Base-by-base conservation (phyloP, 2,329 filamentous ascomycete species). In the Alternaria sp. region DNA sequence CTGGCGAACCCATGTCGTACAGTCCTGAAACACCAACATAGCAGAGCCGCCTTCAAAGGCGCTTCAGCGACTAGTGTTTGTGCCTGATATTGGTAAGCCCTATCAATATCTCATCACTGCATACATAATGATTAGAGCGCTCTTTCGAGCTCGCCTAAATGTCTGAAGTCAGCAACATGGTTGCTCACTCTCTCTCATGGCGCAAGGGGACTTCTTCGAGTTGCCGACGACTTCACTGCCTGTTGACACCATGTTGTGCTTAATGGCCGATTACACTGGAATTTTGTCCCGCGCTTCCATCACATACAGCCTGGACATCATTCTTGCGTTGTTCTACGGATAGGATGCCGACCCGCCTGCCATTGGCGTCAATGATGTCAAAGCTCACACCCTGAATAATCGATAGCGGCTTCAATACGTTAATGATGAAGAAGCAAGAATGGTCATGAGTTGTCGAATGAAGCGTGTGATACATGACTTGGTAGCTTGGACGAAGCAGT, bases 1-100 rank as follows among this genome's bases (percentile, higher is more conserved):
- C 52, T 68, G 46, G 57, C 53, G 49, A 25, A 45, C 46, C 40
- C 43, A 57, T 47, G 57, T 54, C 49, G 62, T 51, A 56, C 61
- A 62, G 62, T 58, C 30, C 44, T 73, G 71, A 72, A 73, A 73
- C 71, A 72, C 51, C 56, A 63, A 62, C 63, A 60, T 58, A 36
- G 61, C 57, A 65, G 63, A 69, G 61, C 67, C 64, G 65, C 68
- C 60, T 52, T 45, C 53, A 46, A 46, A 53, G 25, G 59, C 62
- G 58, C 63, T 49, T 60, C 61, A 56, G 6, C 30, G n/a, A 12
- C 3, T 5, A 32, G 46, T 13, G 17, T 52, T 47, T 21, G 49
- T 49, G 55, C 43, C 40, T 45, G 19, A 40, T 25, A 15, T 43
- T 3, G 19, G 28, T 19, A 26, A 19, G 45, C 26, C 45, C 30